Conservation (phyloP, 2,329 filamentous ascomycete genomes). For the Aspergillus fructus region DNA sequence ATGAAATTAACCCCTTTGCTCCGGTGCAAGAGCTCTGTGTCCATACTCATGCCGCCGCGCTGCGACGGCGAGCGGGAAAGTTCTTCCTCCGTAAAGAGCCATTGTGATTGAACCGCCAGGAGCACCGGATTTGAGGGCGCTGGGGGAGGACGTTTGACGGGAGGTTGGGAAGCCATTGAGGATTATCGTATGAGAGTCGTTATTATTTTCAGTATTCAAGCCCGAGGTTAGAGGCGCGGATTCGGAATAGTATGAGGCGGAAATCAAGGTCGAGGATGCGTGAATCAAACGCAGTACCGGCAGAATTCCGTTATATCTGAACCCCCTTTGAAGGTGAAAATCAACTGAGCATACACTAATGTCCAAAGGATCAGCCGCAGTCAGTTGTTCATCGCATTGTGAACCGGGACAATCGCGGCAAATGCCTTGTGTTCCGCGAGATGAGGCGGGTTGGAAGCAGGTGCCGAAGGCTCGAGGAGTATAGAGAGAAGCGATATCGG, state of each 20-base stretch:
- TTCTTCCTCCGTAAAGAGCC: slow-evolving; percentile 85
- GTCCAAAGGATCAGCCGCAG: slow-evolving; percentile 15
- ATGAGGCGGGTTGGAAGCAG: not conserved
- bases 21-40: slow-evolving; percentile 75
- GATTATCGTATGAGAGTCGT: not conserved
- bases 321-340: not conserved
- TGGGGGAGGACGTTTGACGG: slow-evolving; percentile 31
- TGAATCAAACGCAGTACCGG: not conserved
- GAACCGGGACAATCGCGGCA: slow-evolving; percentile 9
- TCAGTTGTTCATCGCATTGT: slow-evolving; percentile 20
- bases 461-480: not conserved
- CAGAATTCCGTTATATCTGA: not conserved
- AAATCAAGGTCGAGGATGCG: not conserved
- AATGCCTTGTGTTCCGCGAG: not conserved
- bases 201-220: not conserved
- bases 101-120: slow-evolving; percentile 66
- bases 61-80: slow-evolving; percentile 79
- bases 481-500: not conserved
- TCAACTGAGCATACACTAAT: not conserved
- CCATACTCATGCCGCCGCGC: slow-evolving; percentile 72
- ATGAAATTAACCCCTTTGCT: slow-evolving; percentile 97
- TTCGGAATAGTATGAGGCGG: not conserved
- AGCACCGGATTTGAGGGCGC: slow-evolving; percentile 49
- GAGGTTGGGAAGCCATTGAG: slow-evolving; percentile 30
- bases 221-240: not conserved